Percentiles rank a stretch among this genome's conserved stretches.
Conservation (phyloP, 352 stramenopile species). For the Phytophthora niederhauseri region DNA sequence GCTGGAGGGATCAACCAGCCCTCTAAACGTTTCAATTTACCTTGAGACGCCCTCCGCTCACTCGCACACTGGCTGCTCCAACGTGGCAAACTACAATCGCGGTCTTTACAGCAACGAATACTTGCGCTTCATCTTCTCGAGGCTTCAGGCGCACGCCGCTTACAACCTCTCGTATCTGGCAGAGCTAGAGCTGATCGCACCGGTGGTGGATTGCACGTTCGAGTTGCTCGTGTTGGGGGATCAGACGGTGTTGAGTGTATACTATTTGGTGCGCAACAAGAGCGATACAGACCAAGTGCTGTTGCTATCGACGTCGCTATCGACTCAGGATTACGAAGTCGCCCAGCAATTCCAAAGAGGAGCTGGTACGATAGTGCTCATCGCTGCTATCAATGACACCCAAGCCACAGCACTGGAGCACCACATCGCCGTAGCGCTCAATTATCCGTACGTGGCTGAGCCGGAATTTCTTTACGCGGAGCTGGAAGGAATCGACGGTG, state of each 20-base stretch:
- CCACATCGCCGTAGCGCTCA: constrained; percentile 29
- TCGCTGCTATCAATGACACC: constrained; percentile 34
- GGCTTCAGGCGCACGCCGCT: constrained; percentile 14
- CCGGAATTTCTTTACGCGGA: constrained; percentile 26
- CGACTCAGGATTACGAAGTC: constrained; percentile 35
- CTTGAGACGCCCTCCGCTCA: constrained; percentile 24
- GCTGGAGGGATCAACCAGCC: constrained; percentile 26
- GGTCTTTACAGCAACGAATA: constrained; percentile 38
- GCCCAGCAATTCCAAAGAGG: constrained; percentile 23
- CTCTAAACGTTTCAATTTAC: constrained; percentile 37
- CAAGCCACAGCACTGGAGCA: constrained; percentile 19
- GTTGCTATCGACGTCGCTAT: constrained; percentile 32
- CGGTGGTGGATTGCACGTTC: constrained; percentile 48
- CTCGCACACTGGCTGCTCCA: constrained; percentile 27
- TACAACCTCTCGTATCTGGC: constrained; percentile 39
- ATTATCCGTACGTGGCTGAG: constrained; percentile 35
- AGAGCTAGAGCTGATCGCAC: constrained; percentile 39
- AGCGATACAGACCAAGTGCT: constrained; percentile 26
- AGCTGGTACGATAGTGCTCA: constrained; percentile 18
- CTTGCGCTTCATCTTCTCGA: constrained; percentile 32
- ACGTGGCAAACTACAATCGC: constrained; percentile 10
- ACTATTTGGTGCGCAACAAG: constrained; percentile 32
- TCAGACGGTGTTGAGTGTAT: constrained; percentile 21
- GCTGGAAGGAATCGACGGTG: constrained; percentile 12
- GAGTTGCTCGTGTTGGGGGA: constrained; percentile 21